Evolutionary conservation across 1,284 basidiomycete genomes (phyloP), one percentile per base, ranked within the genome.

Genomic region (Megacollybia platyphylla): DNA sequence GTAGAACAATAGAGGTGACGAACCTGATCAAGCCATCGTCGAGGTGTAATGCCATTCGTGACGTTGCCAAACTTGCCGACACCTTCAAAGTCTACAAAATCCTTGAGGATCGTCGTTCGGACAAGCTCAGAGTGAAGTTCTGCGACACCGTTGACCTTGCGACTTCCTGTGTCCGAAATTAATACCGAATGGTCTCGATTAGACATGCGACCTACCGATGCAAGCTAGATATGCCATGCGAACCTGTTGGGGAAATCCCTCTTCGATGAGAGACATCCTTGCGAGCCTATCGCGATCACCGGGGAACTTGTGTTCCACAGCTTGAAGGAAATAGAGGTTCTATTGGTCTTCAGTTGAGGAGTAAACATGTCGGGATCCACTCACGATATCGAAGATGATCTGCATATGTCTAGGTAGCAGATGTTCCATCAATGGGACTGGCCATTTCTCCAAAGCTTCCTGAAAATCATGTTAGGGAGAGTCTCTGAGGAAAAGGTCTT

Each of bases 141-240:
- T n/a, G 92, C 91, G 17, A 96, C 92, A 57, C 92, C 91, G 54
- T 96, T 96, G 54, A 93, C 84, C 59, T 86, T 91, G 57, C 85
- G 67, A 67, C 85, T 77, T 57, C 81, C 75, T 76, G 46, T 43
- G 48, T 6, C 30, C 20, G 20, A 20, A 20, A 20, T 20, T 20
- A 20, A 20, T 5, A 20, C 20, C 3, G 5, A 20, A 20, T 20
- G 20, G 20, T 20, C 20, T 20, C 3, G 5, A 20, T 20, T 3
- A 31, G 34, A 32, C 8, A 41, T 24, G 38, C 1, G 5, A 59
- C 68, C 38, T 47, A 76, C 79, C 83, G 43, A 87, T 79, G 55
- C 76, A 80, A 7, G 85, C 85, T 24, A 90, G 63, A 60, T 82
- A 79, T 7, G 89, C 88, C 90, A 93, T 94, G 52, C 90, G 76